These are phyloP conservation scores for Acephala macrosclerotiorum DNA, from an alignment of 2,329 filamentous ascomycete species.

Conservation along the genomic window DNA sequence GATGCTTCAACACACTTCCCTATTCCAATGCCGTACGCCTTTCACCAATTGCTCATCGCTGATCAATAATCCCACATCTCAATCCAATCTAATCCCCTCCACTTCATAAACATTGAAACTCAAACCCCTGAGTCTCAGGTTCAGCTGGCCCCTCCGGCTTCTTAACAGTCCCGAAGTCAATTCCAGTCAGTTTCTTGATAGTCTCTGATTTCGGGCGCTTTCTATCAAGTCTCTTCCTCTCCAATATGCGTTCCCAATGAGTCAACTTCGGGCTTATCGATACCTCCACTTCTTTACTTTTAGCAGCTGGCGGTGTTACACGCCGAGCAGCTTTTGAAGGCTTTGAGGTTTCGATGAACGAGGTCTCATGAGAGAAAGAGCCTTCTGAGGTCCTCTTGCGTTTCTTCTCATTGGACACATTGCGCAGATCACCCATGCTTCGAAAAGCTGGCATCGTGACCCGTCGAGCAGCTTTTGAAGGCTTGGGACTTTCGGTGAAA, in stretches of 20 bases:
- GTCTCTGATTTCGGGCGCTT: not conserved
- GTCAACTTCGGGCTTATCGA: not conserved
- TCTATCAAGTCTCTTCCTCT: not conserved
- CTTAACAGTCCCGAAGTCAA: not conserved
- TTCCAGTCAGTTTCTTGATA: not conserved
- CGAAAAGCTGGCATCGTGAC: not conserved
- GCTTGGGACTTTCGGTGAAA: not conserved
- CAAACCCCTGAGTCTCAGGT: not conserved
- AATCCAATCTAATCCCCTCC: not conserved
- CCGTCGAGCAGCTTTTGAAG: not conserved
- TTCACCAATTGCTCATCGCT: no score
- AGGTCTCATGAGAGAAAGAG: not conserved
- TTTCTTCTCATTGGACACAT: not conserved
- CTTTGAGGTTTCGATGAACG: not conserved
- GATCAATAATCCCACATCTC: not conserved
- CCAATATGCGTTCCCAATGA: not conserved
- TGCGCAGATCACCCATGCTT: not conserved
- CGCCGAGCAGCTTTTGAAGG: constrained; percentile 5
- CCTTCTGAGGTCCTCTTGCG: not conserved
- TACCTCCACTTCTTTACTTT: not conserved
- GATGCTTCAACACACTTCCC: not conserved
- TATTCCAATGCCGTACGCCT: not conserved
- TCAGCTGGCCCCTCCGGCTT: not conserved
- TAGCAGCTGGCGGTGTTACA: not conserved
- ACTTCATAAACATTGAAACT: not conserved